These are phyloP conservation scores for Simplicillium sp. DNA, from an alignment of 2,329 filamentous ascomycete genomes.

Conservation along the genomic window DNA sequence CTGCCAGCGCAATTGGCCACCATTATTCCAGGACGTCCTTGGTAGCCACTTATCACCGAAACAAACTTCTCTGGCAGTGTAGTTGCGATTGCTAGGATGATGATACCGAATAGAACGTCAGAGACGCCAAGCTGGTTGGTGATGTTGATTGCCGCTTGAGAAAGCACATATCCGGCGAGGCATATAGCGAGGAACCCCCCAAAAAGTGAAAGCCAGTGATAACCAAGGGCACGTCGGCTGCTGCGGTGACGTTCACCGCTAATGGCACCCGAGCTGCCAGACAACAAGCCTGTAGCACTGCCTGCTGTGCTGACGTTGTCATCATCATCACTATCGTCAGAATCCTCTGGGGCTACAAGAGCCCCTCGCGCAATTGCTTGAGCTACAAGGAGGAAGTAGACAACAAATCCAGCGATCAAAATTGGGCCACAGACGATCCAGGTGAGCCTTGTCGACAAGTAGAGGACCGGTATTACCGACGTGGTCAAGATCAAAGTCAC, in stretches of 20 bases:
- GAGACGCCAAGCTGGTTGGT: constrained; percentile 31
- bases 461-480: constrained; percentile 21
- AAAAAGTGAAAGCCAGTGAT: constrained; percentile 24
- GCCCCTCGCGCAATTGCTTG: constrained; percentile 34
- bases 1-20: constrained; percentile 43
- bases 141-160: constrained; percentile 33
- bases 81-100: constrained; percentile 39
- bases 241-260: constrained; percentile 10
- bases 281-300: neutral
- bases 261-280: neutral
- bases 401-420: constrained; percentile 28
- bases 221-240: too few species aligned
- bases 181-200: constrained; percentile 34
- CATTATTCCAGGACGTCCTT: constrained; percentile 38
- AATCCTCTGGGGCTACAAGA: constrained; percentile 29
- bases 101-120: constrained; percentile 35
- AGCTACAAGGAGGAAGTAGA: constrained; percentile 33
- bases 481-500: constrained; percentile 32
- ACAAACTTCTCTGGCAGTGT: constrained; percentile 45
- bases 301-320: constrained; percentile 14
- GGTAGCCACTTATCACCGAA: constrained; percentile 35
- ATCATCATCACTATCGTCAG: constrained; percentile 16
- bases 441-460: constrained; percentile 6
- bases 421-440: constrained; percentile 23
- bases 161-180: constrained; percentile 38